phyloP scores from a whole-genome alignment of 352 stramenopile species.

The Globisporangium parvum region DNA sequence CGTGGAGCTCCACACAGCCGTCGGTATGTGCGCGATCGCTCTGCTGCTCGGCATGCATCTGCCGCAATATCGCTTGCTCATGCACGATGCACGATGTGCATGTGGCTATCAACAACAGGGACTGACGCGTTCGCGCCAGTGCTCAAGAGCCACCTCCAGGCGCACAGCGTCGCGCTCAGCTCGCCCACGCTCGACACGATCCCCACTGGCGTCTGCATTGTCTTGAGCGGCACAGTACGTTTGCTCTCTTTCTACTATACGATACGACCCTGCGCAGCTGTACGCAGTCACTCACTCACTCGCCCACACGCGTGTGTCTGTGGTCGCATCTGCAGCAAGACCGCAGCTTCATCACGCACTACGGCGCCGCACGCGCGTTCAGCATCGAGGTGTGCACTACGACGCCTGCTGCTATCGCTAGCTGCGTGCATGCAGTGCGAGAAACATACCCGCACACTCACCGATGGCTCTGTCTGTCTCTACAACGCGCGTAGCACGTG shows the following conservation, averaged over 20 bases:
- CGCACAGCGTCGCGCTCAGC: constrained; percentile 31
- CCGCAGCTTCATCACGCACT: constrained; percentile 81
- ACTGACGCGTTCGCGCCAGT: constrained; percentile 37
- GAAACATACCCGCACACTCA: neutral
- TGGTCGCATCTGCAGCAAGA: constrained; percentile 35
- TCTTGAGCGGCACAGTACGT: constrained; percentile 55
- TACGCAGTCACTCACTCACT: too few species aligned
- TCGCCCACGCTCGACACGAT: constrained; percentile 29
- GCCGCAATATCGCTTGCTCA: too few species aligned
- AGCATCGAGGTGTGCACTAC: constrained; percentile 36
- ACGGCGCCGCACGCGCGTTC: constrained; percentile 60
- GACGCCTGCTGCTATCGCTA: neutral
- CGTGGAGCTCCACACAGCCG: constrained; percentile 53
- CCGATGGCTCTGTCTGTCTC: neutral
- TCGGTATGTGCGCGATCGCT: constrained; percentile 25
- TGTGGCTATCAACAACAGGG: constrained; percentile 16
- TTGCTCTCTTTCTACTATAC: too few species aligned
- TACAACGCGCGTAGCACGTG: constrained; percentile 46
- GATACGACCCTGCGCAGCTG: too few species aligned
- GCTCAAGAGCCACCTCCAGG: constrained; percentile 38
- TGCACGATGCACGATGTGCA: neutral
- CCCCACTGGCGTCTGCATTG: constrained; percentile 75
- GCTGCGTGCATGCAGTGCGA: neutral
- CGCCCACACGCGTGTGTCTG: neutral
- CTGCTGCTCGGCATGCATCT: neutral